Percentiles rank a stretch among this genome's conserved stretches.
phyloP scores from a whole-genome alignment of 768 basidiomycete genomes.

The Candolleomyces efflorescens region DNA sequence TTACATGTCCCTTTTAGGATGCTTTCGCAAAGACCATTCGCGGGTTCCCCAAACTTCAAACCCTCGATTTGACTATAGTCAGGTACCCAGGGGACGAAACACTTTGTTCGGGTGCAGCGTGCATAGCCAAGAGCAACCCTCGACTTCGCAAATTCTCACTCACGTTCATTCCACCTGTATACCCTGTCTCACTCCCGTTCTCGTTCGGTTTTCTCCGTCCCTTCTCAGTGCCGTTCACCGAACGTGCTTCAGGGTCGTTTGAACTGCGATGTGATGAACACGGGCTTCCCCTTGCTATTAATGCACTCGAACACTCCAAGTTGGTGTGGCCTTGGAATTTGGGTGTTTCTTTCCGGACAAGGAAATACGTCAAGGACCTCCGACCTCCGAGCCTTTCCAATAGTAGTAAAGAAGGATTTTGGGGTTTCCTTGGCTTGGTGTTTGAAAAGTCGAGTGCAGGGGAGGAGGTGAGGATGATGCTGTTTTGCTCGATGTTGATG shows the following conservation, averaged over 20 bases:
- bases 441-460: slow-evolving; percentile 60
- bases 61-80: slow-evolving; percentile 61
- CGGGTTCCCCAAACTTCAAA: slow-evolving; percentile 58
- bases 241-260: slow-evolving; percentile 50
- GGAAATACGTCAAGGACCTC: slow-evolving; percentile 35
- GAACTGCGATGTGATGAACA: slow-evolving; percentile 57
- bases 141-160: slow-evolving; percentile 62
- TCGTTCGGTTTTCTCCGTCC: slow-evolving; percentile 37
- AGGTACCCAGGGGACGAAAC: slow-evolving; percentile 61
- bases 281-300: slow-evolving; percentile 53
- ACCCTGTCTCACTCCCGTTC: slow-evolving; percentile 47
- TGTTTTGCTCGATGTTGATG: slow-evolving; percentile 48
- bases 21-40: slow-evolving; percentile 60
- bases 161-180: slow-evolving; percentile 55
- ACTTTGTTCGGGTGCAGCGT: slow-evolving; percentile 53
- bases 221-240: slow-evolving; percentile 39
- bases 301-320: slow-evolving; percentile 44
- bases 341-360: slow-evolving; percentile 32
- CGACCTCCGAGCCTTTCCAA: slow-evolving; percentile 29
- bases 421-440: slow-evolving; percentile 40
- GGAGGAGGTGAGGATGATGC: slow-evolving; percentile 60
- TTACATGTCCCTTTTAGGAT: slow-evolving; percentile 34
- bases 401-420: slow-evolving; percentile 24
- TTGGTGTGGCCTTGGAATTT: slow-evolving; percentile 48
- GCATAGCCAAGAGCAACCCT: slow-evolving; percentile 63